phyloP scores from a whole-genome alignment of 768 basidiomycete species.

The Xanthoconium stramineum region DNA sequence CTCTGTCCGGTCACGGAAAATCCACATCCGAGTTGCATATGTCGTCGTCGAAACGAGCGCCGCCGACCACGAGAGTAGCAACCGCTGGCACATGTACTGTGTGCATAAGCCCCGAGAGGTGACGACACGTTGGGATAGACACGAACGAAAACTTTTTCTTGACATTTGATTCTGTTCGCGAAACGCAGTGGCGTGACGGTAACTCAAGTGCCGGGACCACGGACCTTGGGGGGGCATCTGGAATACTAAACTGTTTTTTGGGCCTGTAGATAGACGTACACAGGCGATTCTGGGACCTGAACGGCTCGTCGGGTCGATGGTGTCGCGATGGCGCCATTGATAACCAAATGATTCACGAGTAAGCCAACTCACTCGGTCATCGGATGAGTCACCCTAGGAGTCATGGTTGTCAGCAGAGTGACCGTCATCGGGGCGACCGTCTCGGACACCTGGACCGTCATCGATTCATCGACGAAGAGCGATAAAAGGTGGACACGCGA shows the following conservation, averaged over 20 bases:
- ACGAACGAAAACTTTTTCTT: neutral
- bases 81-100: neutral
- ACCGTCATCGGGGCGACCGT: neutral
- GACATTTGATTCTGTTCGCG: neutral
- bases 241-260: too few relatives aligned
- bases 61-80: neutral
- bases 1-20: too few relatives aligned
- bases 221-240: too few relatives aligned
- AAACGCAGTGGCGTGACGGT: neutral
- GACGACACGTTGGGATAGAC: neutral
- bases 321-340: too few relatives aligned
- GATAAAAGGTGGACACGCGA: neutral
- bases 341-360: neutral
- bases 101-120: neutral
- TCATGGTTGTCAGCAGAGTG: neutral
- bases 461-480: neutral
- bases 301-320: neutral
- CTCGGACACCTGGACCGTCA: too few relatives aligned
- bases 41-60: neutral
- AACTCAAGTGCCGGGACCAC: too few relatives aligned
- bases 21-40: neutral
- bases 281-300: too few relatives aligned
- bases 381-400: neutral
- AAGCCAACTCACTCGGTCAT: neutral
- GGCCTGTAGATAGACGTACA: too few relatives aligned